These are phyloP conservation scores for Botrytis deweyae DNA, from an alignment of 2,329 filamentous ascomycete species.

Conservation along the genomic window DNA sequence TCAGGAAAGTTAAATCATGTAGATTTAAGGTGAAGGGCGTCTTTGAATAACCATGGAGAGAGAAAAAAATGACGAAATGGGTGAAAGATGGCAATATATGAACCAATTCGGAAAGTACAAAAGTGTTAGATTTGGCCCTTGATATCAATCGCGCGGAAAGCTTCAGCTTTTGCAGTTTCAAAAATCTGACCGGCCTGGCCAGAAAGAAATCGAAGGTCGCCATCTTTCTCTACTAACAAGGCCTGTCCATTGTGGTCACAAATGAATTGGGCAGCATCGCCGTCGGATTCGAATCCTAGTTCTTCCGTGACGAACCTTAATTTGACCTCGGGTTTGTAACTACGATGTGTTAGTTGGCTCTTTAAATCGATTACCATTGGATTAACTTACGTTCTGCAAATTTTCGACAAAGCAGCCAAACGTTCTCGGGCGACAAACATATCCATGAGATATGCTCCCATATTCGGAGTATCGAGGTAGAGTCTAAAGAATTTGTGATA, in stretches of 20 bases:
- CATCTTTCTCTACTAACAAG: constrained; percentile 73
- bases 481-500: constrained; percentile 98
- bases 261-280: constrained; percentile 88
- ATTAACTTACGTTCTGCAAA: constrained; percentile 87
- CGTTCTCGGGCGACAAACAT: constrained; percentile 97
- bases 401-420: constrained; percentile 82
- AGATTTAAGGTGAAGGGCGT: constrained; percentile 4
- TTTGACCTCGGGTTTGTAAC: constrained; percentile 88
- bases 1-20: constrained; percentile 7
- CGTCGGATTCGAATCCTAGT: constrained; percentile 90
- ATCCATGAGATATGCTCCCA: constrained; percentile 98
- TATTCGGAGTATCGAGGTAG: constrained; percentile 90
- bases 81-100: constrained; percentile 21
- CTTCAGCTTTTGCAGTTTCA: constrained; percentile 68
- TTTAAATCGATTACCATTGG: not conserved
- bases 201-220: constrained; percentile 70
- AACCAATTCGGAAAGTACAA: constrained; percentile 23
- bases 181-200: constrained; percentile 73
- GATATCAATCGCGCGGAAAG: constrained; percentile 89
- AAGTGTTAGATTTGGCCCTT: constrained; percentile 80
- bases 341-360: constrained; percentile 53
- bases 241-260: constrained; percentile 74
- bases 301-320: constrained; percentile 93
- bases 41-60: constrained; percentile 13
- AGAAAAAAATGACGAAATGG: constrained; percentile 23